These are phyloP conservation scores for Stagonosporopsis rhizophila DNA, from an alignment of 2,329 filamentous ascomycete genomes.

Conservation along the genomic window DNA sequence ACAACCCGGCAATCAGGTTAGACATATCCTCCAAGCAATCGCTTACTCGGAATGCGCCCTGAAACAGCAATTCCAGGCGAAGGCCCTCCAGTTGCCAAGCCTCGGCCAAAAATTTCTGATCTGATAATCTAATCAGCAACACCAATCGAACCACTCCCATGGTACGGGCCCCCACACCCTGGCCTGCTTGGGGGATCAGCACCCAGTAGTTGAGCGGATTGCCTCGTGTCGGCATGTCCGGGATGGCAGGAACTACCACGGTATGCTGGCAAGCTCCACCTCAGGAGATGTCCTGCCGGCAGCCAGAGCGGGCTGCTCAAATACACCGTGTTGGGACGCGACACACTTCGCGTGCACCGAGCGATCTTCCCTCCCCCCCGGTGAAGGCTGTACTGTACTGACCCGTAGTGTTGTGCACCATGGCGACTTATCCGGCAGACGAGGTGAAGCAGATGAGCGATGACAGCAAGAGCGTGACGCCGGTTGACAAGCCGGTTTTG, in stretches of 20 bases:
- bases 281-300: constrained; percentile 1
- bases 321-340: background rate
- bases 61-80: constrained; percentile 13
- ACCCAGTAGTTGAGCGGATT: constrained; percentile 2
- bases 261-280: background rate
- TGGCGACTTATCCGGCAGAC: background rate
- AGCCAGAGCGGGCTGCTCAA: background rate
- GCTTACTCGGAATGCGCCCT: background rate
- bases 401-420: background rate
- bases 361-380: background rate
- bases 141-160: constrained; percentile 9
- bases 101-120: constrained; percentile 7
- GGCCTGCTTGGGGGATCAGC: constrained; percentile 2
- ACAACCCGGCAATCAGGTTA: constrained; percentile 3
- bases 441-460: constrained; percentile 7
- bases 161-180: constrained; percentile 5
- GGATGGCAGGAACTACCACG: background rate
- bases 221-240: constrained; percentile 7
- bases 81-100: background rate
- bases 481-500: constrained; percentile 1
- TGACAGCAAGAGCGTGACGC: constrained; percentile 7
- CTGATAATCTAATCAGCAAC: constrained; percentile 14
- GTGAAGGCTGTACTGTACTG: background rate
- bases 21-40: constrained; percentile 4
- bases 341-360: background rate